Base-by-base conservation (phyloP, 2,329 filamentous ascomycete genomes). In the Aspergillus arachidicola region DNA sequence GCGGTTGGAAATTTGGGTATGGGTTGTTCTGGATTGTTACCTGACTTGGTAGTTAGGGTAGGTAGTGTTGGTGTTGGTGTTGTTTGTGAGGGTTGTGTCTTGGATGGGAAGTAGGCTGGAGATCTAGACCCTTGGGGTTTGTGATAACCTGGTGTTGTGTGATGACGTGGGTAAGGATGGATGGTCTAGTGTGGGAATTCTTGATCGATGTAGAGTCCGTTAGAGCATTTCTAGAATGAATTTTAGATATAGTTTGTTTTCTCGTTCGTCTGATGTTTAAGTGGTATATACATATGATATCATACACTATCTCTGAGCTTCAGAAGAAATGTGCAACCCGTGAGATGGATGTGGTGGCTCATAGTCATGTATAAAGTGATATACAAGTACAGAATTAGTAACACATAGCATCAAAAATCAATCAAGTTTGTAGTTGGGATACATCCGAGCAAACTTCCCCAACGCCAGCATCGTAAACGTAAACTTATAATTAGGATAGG, bases 381-480 rank as follows among this genome's bases (percentile, higher is more conserved):
- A 16, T 2, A 16, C 3, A 23, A 23, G 10, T 11, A 46, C 10
- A 23, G 7, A 48, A 48, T 48, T 46, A 26, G 21, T 3, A 26
- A 19, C 9, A 48, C 0, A 16, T 28, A 26, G 21, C 11, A 1
- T 9, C 11, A 6, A 16, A 2, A 16, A 16, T 48, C 23, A 53
- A 34, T 21, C 4, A 34, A 53, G 28, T 21, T 19, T 53, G 50
- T 53, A 34, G 50, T 53, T 10, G 2, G 51, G 51, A 23, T 54
- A 54, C 11, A 19, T 30, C 30, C 6, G 10, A 38, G n/a, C 32
- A 26, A 36, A 26, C 21, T 55, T 57, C 19, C 53, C 59, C 36
- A 61, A n/a, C 1, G 59, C 59, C 32, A 54, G 56, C 16, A 28
- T 50, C 4, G 54, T 61, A 6, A 58, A 61, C n/a, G 32, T 58